Percentiles rank a stretch among this genome's conserved stretches.
These are phyloP conservation scores for Auriscalpium microsporum DNA, from an alignment of 768 basidiomycete species.

Conservation along the genomic window DNA sequence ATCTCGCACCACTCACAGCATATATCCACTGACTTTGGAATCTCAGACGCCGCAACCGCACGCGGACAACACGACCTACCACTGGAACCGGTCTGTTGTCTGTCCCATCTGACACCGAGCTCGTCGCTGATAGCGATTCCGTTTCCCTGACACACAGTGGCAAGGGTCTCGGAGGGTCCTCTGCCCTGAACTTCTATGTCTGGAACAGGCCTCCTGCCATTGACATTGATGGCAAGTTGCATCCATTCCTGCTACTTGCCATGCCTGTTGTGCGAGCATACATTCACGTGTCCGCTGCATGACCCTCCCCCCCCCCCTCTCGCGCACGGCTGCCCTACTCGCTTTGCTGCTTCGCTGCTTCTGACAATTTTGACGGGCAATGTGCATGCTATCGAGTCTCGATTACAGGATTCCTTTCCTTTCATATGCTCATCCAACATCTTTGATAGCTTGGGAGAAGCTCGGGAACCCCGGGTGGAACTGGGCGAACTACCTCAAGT, in stretches of 20 bases:
- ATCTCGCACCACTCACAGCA: neutral
- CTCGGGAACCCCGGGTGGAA: conserved; percentile 6
- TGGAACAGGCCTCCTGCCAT: conserved; percentile 1
- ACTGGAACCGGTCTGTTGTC: neutral
- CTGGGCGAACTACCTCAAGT: conserved; percentile 5
- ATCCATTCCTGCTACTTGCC: neutral
- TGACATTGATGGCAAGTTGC: conserved; percentile 3
- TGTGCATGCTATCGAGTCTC: neutral
- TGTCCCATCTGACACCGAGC: neutral
- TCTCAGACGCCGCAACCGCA: conserved; percentile 1
- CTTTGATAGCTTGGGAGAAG: neutral
- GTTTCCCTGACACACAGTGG: neutral
- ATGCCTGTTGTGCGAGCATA: neutral
- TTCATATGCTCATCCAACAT: neutral
- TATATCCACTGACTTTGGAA: neutral
- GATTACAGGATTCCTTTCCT: neutral
- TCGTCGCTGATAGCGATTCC: neutral
- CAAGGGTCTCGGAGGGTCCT: conserved; percentile 5
- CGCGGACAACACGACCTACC: neutral
- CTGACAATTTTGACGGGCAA: no score
- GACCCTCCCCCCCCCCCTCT: no score
- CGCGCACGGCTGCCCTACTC: no score
- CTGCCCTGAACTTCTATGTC: conserved; percentile 1
- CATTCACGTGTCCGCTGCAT: no score
- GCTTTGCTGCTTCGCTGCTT: no score